Percentiles rank a stretch among this genome's conserved stretches.
phyloP scores from a whole-genome alignment of 768 basidiomycete species.

The Podaxis sp. region DNA sequence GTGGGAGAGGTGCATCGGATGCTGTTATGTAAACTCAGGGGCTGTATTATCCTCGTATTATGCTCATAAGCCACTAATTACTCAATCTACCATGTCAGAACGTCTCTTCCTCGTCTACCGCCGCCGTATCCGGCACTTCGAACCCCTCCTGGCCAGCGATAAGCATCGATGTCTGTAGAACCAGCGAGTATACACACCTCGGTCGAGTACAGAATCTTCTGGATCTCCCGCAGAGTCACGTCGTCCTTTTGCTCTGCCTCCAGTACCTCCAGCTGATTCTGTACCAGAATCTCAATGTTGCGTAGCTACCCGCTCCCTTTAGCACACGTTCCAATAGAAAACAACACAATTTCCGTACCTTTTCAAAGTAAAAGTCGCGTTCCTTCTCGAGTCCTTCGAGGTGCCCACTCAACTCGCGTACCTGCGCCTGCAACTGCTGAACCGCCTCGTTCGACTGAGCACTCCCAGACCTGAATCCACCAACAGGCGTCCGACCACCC shows the following conservation, averaged over 20 bases:
- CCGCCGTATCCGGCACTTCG: constrained; percentile 73
- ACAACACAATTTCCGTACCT: constrained; percentile 52
- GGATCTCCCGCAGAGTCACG: constrained; percentile 70
- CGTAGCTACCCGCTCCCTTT: constrained; percentile 59
- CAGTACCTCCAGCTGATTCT: constrained; percentile 68
- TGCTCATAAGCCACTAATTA: no score
- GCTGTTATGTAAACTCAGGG: background rate
- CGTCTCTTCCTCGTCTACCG: constrained; percentile 80
- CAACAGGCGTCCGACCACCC: constrained; percentile 73
- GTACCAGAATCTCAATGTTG: constrained; percentile 93
- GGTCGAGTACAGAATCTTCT: constrained; percentile 91
- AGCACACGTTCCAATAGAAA: background rate
- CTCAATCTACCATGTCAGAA: constrained; percentile 36
- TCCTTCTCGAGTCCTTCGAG: constrained; percentile 96
- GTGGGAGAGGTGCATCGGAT: background rate
- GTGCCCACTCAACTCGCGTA: constrained; percentile 78
- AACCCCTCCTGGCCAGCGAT: constrained; percentile 73
- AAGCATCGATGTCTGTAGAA: background rate
- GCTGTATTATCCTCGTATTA: background rate
- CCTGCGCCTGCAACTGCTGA: constrained; percentile 67
- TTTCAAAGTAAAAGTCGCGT: constrained; percentile 97
- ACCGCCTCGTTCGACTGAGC: constrained; percentile 69
- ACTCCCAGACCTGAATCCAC: constrained; percentile 66
- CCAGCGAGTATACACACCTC: constrained; percentile 56
- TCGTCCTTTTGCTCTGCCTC: constrained; percentile 61